Evolutionary conservation across 768 basidiomycete genomes (phyloP), one percentile per base, ranked within the genome.

Genomic region (Lactarius akahatsu): DNA sequence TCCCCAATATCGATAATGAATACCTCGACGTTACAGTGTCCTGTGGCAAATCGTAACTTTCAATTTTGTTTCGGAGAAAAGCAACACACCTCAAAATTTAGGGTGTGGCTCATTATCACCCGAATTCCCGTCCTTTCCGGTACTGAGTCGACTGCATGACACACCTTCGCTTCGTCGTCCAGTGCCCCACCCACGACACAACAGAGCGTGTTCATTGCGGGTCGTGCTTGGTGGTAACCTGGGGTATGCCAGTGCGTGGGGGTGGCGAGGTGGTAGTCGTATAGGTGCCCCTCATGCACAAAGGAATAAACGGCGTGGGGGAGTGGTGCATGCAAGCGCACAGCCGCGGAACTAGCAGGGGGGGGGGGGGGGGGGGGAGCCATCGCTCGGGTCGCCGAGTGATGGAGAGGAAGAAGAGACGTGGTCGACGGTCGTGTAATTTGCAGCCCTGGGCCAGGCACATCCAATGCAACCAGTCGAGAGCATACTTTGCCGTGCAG

Each of bases 81-180:
- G 20, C 2, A 4, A 74, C 80, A 30, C 69, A 86, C 89, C 67
- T 81, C 81, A 71, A 97, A 94, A 74, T 96, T 83, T 1, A 96
- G 96, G 1, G 96, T 98, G 76, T 98, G 97, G 0, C 96, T 96
- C 93, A 96, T 95, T 54, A 99, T 85, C 86, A 96, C 87, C 71
- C 92, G 79, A 34, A 91, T 95, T 1, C 94, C 94, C 1, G 92
- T 89, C 75, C 83, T 85, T 38, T 81, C 73, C 61, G 92, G 77
- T n/a, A 96, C 89, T 32, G 80, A 77, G 63, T 91, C 87, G 0
- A 94, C 94, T 30, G 30, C 30, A 4, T 30, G 5, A 30, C 30
- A 30, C 30, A 30, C 30, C 30, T 30, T 30, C 30, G 30, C 30
- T 30, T 30, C 92, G 32, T 79, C 76, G 18, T 89, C 86, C 60